phyloP scores from a whole-genome alignment of 2,329 filamentous ascomycete species.

The Stylonectria norvegica region DNA sequence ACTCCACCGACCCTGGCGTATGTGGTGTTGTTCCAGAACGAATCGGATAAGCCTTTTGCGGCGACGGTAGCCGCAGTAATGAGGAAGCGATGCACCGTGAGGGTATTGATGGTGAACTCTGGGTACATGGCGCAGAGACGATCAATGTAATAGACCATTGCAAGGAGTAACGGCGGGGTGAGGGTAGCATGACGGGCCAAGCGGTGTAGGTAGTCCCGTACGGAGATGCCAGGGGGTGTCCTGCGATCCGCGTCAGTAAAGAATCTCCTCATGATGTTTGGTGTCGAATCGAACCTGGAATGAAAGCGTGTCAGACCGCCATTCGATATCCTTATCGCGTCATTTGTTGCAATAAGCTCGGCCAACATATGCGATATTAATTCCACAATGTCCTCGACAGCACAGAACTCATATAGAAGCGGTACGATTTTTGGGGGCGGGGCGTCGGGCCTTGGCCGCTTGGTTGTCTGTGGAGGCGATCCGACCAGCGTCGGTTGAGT shows the following conservation, averaged over 20 bases:
- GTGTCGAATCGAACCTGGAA: conserved; percentile 61
- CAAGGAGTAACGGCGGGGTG: conserved; percentile 87
- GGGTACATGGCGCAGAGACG: conserved; percentile 87
- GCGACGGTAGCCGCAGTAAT: conserved; percentile 95
- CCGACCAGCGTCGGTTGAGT: conserved; percentile 24
- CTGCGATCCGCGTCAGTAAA: conserved; percentile 34
- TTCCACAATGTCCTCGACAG: conserved; percentile 81
- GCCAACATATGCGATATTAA: conserved; percentile 93
- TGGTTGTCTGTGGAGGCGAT: conserved; percentile 38
- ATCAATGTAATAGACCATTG: conserved; percentile 99
- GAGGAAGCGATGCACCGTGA: conserved; percentile 95
- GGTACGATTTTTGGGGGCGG: conserved; percentile 60
- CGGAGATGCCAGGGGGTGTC: conserved; percentile 82
- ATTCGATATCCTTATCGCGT: conserved; percentile 70
- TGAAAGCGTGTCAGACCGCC: conserved; percentile 92
- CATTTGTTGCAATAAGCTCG: conserved; percentile 91
- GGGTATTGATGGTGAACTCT: conserved; percentile 91
- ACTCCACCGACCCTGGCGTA: conserved; percentile 94
- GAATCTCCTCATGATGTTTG: conserved; percentile 8
- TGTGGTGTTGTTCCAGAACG: conserved; percentile 97
- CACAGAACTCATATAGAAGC: conserved; percentile 73
- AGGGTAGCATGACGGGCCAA: conserved; percentile 92
- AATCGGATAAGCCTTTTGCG: conserved; percentile 91
- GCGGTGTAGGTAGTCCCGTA: conserved; percentile 88
- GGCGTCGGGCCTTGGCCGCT: conserved; percentile 51